phyloP scores from a whole-genome alignment of 495 filamentous ascomycete genomes.

The Clavariopsis aquatica region DNA sequence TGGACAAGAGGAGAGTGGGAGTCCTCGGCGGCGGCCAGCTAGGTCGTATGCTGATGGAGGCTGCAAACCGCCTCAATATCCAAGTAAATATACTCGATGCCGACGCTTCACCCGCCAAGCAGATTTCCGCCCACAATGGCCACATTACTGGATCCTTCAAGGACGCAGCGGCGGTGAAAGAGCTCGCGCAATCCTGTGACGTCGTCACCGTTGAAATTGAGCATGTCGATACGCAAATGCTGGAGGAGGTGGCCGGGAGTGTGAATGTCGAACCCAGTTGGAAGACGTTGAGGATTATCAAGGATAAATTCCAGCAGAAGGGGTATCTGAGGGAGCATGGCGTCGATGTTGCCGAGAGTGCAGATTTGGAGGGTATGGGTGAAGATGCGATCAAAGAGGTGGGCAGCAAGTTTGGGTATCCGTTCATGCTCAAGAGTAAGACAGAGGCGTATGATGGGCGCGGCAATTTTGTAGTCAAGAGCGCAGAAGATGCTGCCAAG shows the following conservation, averaged over 20 bases:
- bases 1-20: slow-evolving; percentile 50
- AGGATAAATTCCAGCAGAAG: slow-evolving; percentile 96
- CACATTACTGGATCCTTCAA: slow-evolving; percentile 88
- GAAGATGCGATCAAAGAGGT: slow-evolving; percentile 43
- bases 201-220: slow-evolving; percentile 96
- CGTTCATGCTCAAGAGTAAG: slow-evolving; percentile 92
- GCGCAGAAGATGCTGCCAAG: slow-evolving; percentile 64
- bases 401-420: slow-evolving; percentile 70
- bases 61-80: slow-evolving; percentile 83
- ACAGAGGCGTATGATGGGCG: slow-evolving; percentile 94
- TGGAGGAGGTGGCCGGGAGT: slow-evolving; percentile 71
- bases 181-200: slow-evolving; percentile 76
- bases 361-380: slow-evolving; percentile 57
- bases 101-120: slow-evolving; percentile 80
- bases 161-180: slow-evolving; percentile 70
- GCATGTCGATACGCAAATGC: slow-evolving; percentile 89
- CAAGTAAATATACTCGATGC: slow-evolving; percentile 78
- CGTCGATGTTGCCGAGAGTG: slow-evolving; percentile 67
- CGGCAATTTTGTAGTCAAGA: slow-evolving; percentile 79
- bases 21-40: slow-evolving; percentile 78
- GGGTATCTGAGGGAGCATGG: slow-evolving; percentile 66
- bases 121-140: slow-evolving; percentile 71
- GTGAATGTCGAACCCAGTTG: slow-evolving; percentile 79
- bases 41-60: slow-evolving; percentile 93
- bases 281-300: slow-evolving; percentile 85